Percentiles rank a stretch among this genome's conserved stretches.
phyloP scores from a whole-genome alignment of 2,329 filamentous ascomycete species.

The Microdochium paspali region DNA sequence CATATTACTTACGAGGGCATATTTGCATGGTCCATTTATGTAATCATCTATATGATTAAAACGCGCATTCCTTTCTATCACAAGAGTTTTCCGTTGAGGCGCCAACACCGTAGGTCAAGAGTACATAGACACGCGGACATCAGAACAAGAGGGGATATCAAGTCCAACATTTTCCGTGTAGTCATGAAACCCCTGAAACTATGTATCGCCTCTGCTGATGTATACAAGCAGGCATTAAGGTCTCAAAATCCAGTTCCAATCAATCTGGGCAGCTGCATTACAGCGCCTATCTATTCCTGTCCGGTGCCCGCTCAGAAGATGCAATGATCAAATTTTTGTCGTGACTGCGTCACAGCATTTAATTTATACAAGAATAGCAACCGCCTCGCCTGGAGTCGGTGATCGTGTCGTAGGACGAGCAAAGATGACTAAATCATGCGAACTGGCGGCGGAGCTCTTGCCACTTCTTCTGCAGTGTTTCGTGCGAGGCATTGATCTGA shows the following conservation, averaged over 20 bases:
- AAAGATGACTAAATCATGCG: slow-evolving; percentile 18
- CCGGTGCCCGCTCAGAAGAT: not conserved
- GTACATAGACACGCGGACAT: too few relatives aligned
- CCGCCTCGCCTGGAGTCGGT: not conserved
- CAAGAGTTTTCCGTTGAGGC: too few relatives aligned
- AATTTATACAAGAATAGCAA: not conserved
- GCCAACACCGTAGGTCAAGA: too few relatives aligned
- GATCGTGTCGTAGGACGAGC: not conserved
- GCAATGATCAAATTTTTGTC: not conserved
- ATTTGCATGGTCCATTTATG: too few relatives aligned
- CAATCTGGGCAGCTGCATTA: not conserved
- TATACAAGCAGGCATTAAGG: not conserved
- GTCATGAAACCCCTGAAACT: not conserved
- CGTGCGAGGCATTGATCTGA: slow-evolving; percentile 64
- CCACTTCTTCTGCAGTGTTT: slow-evolving; percentile 69
- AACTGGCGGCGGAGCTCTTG: slow-evolving; percentile 59
- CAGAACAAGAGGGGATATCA: too few relatives aligned
- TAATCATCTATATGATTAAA: too few relatives aligned
- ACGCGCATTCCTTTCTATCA: too few relatives aligned
- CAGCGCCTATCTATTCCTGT: not conserved
- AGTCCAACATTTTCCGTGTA: not conserved
- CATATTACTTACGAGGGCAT: too few relatives aligned
- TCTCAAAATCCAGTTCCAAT: not conserved
- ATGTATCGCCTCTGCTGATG: not conserved
- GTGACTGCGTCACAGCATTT: not conserved